Base-by-base conservation (phyloP, 805 yeast genomes). In the Wickerhamomyces bisporus region DNA sequence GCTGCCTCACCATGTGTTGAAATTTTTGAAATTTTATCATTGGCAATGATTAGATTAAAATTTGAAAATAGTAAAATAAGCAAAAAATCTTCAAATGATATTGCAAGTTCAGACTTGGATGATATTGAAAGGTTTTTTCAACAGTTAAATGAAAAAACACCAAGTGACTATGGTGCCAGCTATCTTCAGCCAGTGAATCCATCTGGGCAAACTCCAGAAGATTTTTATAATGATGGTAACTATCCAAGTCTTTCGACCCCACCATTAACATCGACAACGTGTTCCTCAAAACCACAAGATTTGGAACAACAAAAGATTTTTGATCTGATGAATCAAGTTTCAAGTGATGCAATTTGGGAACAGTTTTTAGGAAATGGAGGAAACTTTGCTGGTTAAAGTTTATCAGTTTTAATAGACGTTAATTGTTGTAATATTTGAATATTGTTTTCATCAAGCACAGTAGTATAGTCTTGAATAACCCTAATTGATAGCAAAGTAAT, bases 1-100 rank as follows among this genome's bases (percentile, higher is more conserved):
- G 91, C 95, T 1, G 94, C 95, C 0, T 61, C 62, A 8, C 76
- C 73, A 36, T 86, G 95, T 52, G 67, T 74, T 27, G 84, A 80
- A 43, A 79, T 84, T 23, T 81, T 82, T 53, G 85, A 82, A 45
- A 74, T 83, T 25, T 59, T 86, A 33, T 70, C 85, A 0, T 79
- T 83, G 6, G 95, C 86, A 0, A 80, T 86, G 12, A 65, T 81
- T 13, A 75, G 76, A 51, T 57, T 86, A 36, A 71, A 70, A 44
- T 80, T 58, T 39, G 57, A 51, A 24, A 43, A 40, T 26, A 21
- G 27, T n/a, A 5, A 23, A 26, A 11, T 30, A 43, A 21, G 24
- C 10, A 21, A 21, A 21, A 21, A 7, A 13, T 17, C 32, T 15
- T 12, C 26, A 23, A 30, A 21, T 8, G 28, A 44, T 10, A 29